Percentiles rank a stretch among this genome's conserved stretches.
These are phyloP conservation scores for Angomonas ambiguus DNA, from an alignment of 208 protist genomes.

Conservation along the genomic window DNA sequence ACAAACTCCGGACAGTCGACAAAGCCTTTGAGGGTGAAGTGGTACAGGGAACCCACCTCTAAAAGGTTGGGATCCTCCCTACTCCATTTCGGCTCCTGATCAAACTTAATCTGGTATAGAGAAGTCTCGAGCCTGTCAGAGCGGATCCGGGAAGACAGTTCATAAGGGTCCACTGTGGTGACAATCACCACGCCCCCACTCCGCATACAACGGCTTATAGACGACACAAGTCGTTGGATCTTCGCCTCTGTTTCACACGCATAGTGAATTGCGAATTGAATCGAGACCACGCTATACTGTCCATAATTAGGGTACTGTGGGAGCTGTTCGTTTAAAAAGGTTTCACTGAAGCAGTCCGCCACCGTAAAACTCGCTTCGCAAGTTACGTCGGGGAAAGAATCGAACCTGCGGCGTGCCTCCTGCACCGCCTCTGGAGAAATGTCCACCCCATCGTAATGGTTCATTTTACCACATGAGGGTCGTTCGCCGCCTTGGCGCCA, in stretches of 20 bases:
- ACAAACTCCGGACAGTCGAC: slow-evolving; percentile 86
- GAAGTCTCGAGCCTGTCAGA: slow-evolving; percentile 20
- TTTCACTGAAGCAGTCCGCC: slow-evolving; percentile 66
- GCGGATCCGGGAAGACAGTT: slow-evolving; percentile 37
- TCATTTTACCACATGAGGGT: slow-evolving; percentile 2
- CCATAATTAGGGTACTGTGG: slow-evolving; percentile 34
- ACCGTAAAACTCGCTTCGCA: slow-evolving; percentile 58
- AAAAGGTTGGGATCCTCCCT: slow-evolving; percentile 20
- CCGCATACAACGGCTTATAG: slow-evolving; percentile 37
- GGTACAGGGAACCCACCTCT: slow-evolving; percentile 53
- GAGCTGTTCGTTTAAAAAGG: slow-evolving; percentile 42
- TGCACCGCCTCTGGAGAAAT: slow-evolving; percentile 63
- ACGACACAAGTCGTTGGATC: slow-evolving; percentile 40
- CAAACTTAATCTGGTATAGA: slow-evolving; percentile 30
- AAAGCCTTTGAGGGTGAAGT: slow-evolving; percentile 81
- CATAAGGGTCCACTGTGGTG: slow-evolving; percentile 60
- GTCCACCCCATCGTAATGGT: slow-evolving; percentile 67
- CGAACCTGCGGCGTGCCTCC: slow-evolving; percentile 61
- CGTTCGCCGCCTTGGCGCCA: not conserved
- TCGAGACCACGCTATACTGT: slow-evolving; percentile 58
- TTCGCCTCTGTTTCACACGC: slow-evolving; percentile 48
- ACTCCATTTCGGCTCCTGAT: slow-evolving; percentile 6
- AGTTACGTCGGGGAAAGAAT: slow-evolving; percentile 14
- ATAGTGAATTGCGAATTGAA: slow-evolving; percentile 89
- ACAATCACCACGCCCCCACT: slow-evolving; percentile 64